Conservation (phyloP, 768 basidiomycete genomes). For the Lentinula aciculospora region DNA sequence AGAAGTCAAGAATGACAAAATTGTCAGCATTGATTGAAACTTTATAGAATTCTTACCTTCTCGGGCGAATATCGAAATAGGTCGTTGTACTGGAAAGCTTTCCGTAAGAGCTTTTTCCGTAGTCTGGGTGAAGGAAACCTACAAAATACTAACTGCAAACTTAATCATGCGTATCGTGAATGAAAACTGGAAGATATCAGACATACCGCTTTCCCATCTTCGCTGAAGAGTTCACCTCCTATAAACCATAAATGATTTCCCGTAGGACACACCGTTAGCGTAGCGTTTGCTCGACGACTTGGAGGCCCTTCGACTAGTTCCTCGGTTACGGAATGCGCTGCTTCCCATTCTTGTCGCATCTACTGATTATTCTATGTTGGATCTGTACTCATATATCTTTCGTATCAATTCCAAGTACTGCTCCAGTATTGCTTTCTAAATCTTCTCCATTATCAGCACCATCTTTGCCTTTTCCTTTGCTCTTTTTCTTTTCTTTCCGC, state of each 20-base stretch:
- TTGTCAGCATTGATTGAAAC: not conserved
- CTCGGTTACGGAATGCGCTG: conserved; percentile 76
- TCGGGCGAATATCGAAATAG: conserved; percentile 84
- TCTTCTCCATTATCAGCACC: conserved; percentile 70
- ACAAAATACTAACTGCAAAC: conserved; percentile 51
- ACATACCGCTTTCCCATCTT: conserved; percentile 74
- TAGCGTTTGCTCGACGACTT: conserved; percentile 77
- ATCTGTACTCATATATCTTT: conserved; percentile 26
- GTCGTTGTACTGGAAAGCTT: conserved; percentile 62
- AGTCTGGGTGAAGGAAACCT: not conserved
- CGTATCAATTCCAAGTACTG: conserved; percentile 24
- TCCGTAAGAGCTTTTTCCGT: conserved; percentile 22
- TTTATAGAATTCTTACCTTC: conserved; percentile 40
- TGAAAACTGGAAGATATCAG: not conserved
- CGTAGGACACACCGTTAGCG: conserved; percentile 72
- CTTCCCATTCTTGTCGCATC: conserved; percentile 82
- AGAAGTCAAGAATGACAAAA: not conserved
- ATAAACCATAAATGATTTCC: conserved; percentile 82
- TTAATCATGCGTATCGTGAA: conserved; percentile 44
- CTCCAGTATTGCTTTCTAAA: conserved; percentile 79
- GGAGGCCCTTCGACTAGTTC: conserved; percentile 82
- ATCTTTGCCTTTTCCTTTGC: conserved; percentile 32
- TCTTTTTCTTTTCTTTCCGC: conserved; percentile 60
- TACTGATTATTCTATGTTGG: conserved; percentile 32
- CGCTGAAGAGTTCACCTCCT: conserved; percentile 84